Percentiles rank a stretch among this genome's conserved stretches.
Conservation (phyloP, 768 basidiomycete genomes). For the Hygrophorus pudorinus region DNA sequence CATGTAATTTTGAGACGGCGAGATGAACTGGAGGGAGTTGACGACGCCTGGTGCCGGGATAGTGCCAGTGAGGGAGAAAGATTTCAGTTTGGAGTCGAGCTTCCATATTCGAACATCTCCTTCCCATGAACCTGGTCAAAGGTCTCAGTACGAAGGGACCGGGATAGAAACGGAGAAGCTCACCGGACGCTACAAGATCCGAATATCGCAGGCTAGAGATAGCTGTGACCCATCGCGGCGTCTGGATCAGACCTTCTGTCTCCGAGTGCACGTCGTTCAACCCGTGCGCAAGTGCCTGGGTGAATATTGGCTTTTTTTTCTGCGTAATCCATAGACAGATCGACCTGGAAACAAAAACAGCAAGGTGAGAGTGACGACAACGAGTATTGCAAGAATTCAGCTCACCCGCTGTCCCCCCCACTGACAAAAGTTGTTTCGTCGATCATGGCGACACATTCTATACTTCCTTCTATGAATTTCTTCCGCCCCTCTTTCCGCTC, state of each 20-base stretch:
- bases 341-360: slow-evolving; percentile 40
- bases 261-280: slow-evolving; percentile 60
- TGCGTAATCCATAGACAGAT: slow-evolving; percentile 85
- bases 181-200: slow-evolving; percentile 86
- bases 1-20: slow-evolving; percentile 41
- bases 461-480: slow-evolving; percentile 78
- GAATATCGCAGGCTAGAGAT: slow-evolving; percentile 79
- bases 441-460: slow-evolving; percentile 90
- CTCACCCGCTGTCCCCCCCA: slow-evolving; percentile 94
- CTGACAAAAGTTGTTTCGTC: slow-evolving; percentile 90
- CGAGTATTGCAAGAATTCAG: neutral
- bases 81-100: slow-evolving; percentile 67
- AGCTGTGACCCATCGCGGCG: slow-evolving; percentile 88
- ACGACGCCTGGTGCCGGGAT: slow-evolving; percentile 69
- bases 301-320: slow-evolving; percentile 94
- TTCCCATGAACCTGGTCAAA: slow-evolving; percentile 79
- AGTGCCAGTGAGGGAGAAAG: slow-evolving; percentile 58
- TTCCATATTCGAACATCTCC: slow-evolving; percentile 87
- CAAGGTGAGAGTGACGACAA: neutral
- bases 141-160: neutral
- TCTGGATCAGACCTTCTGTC: slow-evolving; percentile 63
- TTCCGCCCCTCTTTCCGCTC: slow-evolving; percentile 15
- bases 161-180: slow-evolving; percentile 10
- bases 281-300: slow-evolving; percentile 80
- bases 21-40: slow-evolving; percentile 81